A percentile compares a stretch with the other conserved stretches of the same genome.
Evolutionary conservation across 2,329 filamentous ascomycete genomes (phyloP).

Genomic region (Aspergillus clavatus): DNA sequence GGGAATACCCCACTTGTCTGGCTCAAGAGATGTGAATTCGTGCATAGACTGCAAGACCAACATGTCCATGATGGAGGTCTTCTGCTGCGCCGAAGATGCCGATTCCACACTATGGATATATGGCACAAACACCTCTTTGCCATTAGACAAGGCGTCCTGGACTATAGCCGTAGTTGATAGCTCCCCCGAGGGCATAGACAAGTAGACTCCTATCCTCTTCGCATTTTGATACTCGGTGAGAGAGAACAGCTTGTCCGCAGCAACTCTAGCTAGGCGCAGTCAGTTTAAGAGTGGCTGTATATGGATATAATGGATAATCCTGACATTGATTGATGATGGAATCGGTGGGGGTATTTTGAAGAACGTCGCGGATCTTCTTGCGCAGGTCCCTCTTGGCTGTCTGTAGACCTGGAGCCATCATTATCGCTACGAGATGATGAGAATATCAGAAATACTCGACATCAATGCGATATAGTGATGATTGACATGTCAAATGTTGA

Average conservation of each 20-base stretch:
- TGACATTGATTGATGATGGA: conserved; percentile 66
- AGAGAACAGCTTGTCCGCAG: conserved; percentile 60
- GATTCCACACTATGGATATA: conserved; percentile 66
- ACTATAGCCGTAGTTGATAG: conserved; percentile 81
- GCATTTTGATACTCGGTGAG: conserved; percentile 73
- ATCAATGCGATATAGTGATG: no score
- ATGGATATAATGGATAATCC: conserved; percentile 3
- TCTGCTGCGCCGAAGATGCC: conserved; percentile 35
- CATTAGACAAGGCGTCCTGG: conserved; percentile 66
- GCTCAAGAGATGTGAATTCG: conserved; percentile 72
- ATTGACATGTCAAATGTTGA: no score
- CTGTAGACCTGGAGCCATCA: conserved; percentile 53
- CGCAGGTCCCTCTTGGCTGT: conserved; percentile 73
- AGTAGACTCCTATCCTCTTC: conserved; percentile 72
- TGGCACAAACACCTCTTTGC: conserved; percentile 87
- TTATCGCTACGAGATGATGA: conserved; percentile 7
- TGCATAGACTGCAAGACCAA: conserved; percentile 65
- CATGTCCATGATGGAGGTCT: conserved; percentile 88
- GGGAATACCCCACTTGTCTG: conserved; percentile 93
- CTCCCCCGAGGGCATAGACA: conserved; percentile 88
- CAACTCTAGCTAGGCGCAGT: conserved; percentile 53
- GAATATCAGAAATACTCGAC: no score
- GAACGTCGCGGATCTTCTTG: conserved; percentile 60
- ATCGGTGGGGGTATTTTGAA: conserved; percentile 59
- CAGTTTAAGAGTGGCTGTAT: conserved; percentile 14